phyloP scores from a whole-genome alignment of 805 yeast genomes.

The Yarrowia phangngaensis region DNA sequence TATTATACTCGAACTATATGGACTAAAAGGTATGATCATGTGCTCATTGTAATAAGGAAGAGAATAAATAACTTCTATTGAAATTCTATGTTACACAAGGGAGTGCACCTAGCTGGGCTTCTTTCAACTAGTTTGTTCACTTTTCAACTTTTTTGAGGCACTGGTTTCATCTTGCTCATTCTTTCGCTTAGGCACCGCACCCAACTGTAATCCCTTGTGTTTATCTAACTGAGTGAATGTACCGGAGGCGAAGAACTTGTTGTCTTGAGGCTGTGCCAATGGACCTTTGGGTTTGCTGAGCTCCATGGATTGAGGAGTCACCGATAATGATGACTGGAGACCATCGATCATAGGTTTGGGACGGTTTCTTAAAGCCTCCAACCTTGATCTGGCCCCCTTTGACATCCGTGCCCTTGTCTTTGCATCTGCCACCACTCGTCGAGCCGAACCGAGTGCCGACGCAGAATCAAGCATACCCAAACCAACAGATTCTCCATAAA shows the following conservation, averaged over 20 bases:
- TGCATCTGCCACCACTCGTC: constrained; percentile 38
- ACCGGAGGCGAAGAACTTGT: constrained; percentile 22
- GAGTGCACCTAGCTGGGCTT: too few species aligned
- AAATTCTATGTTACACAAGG: too few species aligned
- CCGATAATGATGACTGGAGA: constrained; percentile 8
- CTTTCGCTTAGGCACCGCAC: constrained; percentile 23
- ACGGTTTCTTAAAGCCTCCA: constrained; percentile 11
- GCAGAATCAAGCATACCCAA: constrained; percentile 60
- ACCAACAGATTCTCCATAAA: constrained; percentile 70
- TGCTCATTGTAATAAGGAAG: too few species aligned
- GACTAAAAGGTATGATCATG: too few species aligned
- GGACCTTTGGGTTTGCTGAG: constrained; percentile 7
- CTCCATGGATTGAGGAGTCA: constrained; percentile 19
- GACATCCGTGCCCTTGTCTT: constrained; percentile 58
- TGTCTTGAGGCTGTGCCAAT: not conserved
- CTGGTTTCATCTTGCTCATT: not conserved
- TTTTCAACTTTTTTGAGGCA: constrained; percentile 5
- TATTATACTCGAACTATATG: too few species aligned
- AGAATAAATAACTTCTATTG: too few species aligned
- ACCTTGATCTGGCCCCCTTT: constrained; percentile 41
- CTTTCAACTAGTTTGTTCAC: too few species aligned
- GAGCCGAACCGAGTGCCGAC: constrained; percentile 34
- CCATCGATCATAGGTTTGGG: constrained; percentile 25
- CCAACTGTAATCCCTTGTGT: not conserved
- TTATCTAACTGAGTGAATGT: constrained; percentile 18